These are phyloP conservation scores for Gracilaria domingensis DNA, from an alignment of 23 red algal genomes.

Conservation along the genomic window DNA sequence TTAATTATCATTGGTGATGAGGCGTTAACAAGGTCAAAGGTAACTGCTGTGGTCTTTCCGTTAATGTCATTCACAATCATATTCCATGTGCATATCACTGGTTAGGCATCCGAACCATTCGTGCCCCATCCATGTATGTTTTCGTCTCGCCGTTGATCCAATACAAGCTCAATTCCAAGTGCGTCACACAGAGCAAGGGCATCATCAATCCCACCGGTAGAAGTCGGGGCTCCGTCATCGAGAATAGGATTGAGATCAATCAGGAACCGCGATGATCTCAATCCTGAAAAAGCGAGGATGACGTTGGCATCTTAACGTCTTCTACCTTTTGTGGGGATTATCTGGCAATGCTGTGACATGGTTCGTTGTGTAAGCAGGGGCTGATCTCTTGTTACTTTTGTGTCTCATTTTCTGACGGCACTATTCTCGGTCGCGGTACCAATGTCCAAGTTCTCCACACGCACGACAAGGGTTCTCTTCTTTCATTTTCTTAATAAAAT, in stretches of 20 bases:
- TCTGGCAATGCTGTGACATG: background rate
- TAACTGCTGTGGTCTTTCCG: conserved; percentile 7
- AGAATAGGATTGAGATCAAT: conserved; percentile 57
- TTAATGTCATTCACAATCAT: conserved; percentile 46
- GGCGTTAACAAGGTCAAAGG: conserved; percentile 41
- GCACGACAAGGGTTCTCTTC: conserved; percentile 35
- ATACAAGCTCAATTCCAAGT: conserved; percentile 13
- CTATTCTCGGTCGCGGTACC: conserved; percentile 45
- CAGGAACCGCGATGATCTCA: conserved; percentile 29
- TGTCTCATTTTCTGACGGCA: conserved; percentile 23
- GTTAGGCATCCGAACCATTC: background rate
- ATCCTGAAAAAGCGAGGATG: conserved; percentile 45
- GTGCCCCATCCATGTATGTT: conserved; percentile 57
- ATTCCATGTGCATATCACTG: conserved; percentile 20
- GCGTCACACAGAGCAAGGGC: conserved; percentile 48
- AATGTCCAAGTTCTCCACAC: conserved; percentile 55
- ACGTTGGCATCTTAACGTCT: background rate
- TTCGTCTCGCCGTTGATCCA: conserved; percentile 4
- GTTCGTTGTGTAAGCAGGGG: too few relatives aligned
- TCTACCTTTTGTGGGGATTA: background rate
- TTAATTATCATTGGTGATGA: conserved; percentile 30
- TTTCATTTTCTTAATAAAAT: conserved; percentile 58
- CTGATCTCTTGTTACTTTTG: background rate
- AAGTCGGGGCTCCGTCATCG: conserved; percentile 53
- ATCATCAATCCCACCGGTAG: conserved; percentile 57